These are phyloP conservation scores for Cucumis sativus DNA, from an alignment of 306 rosid genomes.

Conservation along the genomic window DNA sequence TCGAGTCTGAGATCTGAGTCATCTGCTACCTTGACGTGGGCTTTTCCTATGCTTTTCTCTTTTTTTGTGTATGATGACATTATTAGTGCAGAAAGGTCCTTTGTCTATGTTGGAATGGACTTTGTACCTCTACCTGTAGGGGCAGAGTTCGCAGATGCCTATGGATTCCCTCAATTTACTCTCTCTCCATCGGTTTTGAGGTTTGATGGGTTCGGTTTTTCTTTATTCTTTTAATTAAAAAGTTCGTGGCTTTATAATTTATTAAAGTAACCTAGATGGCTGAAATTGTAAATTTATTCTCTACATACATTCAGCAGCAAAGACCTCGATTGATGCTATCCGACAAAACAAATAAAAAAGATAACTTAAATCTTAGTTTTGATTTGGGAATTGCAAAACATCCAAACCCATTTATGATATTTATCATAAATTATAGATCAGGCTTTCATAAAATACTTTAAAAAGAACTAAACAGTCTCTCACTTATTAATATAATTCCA, in stretches of 20 bases:
- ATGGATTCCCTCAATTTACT: not conserved
- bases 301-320: not conserved
- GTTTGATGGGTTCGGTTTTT: not conserved
- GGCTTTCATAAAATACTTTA: not conserved
- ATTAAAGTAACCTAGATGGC: not conserved
- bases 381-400: not conserved
- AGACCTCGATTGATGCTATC: not conserved
- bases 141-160: constrained; percentile 1
- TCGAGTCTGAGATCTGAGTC: constrained; percentile 2
- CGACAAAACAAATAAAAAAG: not conserved
- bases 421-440: not conserved
- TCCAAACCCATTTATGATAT: not conserved
- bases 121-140: not conserved
- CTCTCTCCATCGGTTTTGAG: not conserved
- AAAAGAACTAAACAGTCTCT: not conserved
- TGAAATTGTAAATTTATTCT: not conserved
- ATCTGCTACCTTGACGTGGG: constrained; percentile 1
- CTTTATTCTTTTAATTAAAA: not conserved
- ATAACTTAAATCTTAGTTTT: not conserved
- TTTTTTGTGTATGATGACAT: constrained; percentile 5
- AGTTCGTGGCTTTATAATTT: not conserved
- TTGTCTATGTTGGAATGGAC: constrained; percentile 5
- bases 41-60: not conserved
- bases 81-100: constrained; percentile 9
- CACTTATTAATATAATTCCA: not conserved